phyloP scores from a whole-genome alignment of 2,329 filamentous ascomycete species.

The Exophiala viscosa region DNA sequence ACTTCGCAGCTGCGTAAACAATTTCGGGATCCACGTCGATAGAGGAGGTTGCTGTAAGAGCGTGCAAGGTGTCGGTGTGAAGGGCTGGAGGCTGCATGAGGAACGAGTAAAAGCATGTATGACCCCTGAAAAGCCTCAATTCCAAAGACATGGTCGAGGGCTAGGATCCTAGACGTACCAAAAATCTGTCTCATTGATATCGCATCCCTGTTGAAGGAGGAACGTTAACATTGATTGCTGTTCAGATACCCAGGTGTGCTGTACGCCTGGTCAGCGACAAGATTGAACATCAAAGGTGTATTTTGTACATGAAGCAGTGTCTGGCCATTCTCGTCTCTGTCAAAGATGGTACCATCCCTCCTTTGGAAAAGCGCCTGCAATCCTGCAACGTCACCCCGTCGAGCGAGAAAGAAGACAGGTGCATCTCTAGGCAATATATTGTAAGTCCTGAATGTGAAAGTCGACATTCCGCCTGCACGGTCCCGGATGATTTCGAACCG shows the following conservation, averaged over 20 bases:
- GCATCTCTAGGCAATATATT: background rate
- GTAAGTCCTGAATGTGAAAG: constrained; percentile 3
- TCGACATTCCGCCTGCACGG: background rate
- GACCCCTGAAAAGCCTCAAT: background rate
- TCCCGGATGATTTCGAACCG: background rate
- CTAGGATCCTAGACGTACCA: background rate
- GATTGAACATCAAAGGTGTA: background rate
- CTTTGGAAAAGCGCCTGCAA: constrained; percentile 2
- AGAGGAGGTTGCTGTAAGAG: no score
- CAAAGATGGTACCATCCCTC: constrained; percentile 3
- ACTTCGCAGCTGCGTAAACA: no score
- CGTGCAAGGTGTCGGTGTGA: no score
- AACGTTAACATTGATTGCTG: background rate
- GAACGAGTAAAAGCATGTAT: background rate
- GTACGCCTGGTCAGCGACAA: background rate
- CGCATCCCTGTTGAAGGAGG: constrained; percentile 6
- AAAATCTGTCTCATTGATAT: constrained; percentile 2
- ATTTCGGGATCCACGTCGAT: no score
- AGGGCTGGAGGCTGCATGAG: no score
- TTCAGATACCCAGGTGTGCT: background rate
- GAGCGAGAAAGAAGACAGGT: background rate
- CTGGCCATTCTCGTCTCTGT: background rate
- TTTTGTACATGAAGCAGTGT: constrained; percentile 2
- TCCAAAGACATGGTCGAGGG: background rate
- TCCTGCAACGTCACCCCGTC: background rate